Percentiles rank a stretch among this genome's conserved stretches.
Conservation (phyloP, 2,329 filamentous ascomycete genomes). For the Iodosphaeria phyllophila region DNA sequence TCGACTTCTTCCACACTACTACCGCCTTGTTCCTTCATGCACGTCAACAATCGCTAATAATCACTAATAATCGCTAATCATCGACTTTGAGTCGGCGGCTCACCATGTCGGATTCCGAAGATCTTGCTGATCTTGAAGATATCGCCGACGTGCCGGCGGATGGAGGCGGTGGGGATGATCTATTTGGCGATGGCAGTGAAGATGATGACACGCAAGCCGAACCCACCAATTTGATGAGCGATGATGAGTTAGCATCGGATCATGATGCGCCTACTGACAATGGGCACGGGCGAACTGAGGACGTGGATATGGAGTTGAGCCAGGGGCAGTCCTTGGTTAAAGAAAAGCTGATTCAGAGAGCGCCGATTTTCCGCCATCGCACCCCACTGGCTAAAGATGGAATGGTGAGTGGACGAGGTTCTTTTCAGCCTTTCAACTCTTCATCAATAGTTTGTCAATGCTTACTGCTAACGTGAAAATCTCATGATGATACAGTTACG, state of each 20-base stretch:
- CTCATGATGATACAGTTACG: constrained; percentile 38
- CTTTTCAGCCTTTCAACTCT: constrained; percentile 2
- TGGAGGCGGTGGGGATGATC: constrained; percentile 39
- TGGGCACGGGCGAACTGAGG: constrained; percentile 19
- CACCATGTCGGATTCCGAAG: constrained; percentile 38
- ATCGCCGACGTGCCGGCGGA: too few species aligned
- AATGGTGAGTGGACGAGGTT: constrained; percentile 30
- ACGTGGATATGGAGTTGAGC: constrained; percentile 19
- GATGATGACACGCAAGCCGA: constrained; percentile 44
- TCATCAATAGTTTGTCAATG: background rate
- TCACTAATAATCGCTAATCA: too few species aligned
- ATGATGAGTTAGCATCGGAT: constrained; percentile 39
- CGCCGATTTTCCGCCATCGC: constrained; percentile 48
- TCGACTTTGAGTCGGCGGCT: too few species aligned
- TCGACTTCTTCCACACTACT: too few species aligned
- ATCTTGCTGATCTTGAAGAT: constrained; percentile 28
- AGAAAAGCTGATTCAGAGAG: constrained; percentile 40
- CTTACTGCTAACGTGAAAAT: background rate
- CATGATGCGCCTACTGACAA: constrained; percentile 26
- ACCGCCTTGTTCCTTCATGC: too few species aligned
- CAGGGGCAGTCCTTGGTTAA: constrained; percentile 20
- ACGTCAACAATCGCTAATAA: too few species aligned
- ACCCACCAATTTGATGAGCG: constrained; percentile 41
- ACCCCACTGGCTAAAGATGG: constrained; percentile 54
- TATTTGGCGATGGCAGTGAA: constrained; percentile 39